Evolutionary conservation across 2,329 filamentous ascomycete genomes (phyloP).

Genomic region (Juglanconis oblonga): DNA sequence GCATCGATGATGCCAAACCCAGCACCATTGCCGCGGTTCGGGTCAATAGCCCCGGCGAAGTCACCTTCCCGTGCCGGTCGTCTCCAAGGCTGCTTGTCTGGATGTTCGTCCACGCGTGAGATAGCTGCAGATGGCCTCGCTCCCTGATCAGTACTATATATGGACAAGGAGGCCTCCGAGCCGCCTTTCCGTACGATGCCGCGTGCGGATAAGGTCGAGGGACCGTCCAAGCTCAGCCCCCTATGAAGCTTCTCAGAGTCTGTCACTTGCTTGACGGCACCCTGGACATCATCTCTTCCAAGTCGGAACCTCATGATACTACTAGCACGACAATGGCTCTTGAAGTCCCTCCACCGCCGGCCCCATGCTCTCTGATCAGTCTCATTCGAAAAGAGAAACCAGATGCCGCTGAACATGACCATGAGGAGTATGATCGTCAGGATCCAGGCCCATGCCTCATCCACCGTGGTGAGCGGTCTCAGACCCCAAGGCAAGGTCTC

Average conservation of each 20-base stretch:
- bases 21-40: slow-evolving; percentile 12
- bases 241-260: neutral
- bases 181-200: neutral
- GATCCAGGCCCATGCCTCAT: slow-evolving; percentile 67
- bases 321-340: neutral
- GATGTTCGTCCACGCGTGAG: neutral
- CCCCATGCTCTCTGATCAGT: neutral
- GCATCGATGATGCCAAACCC: slow-evolving; percentile 9
- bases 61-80: slow-evolving; percentile 12
- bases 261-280: neutral
- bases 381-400: slow-evolving; percentile 16
- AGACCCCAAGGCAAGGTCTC: slow-evolving; percentile 24
- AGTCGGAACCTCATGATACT: neutral
- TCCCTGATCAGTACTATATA: neutral
- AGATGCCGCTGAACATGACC: slow-evolving; percentile 7
- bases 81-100: slow-evolving; percentile 17
- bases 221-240: slow-evolving; percentile 2
- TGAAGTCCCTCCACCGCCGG: slow-evolving; percentile 9
- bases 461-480: slow-evolving; percentile 51
- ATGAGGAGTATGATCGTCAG: slow-evolving; percentile 39
- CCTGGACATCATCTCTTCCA: neutral
- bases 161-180: neutral
- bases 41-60: slow-evolving; percentile 15
- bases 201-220: neutral
- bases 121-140: neutral